Evolutionary conservation across 192 early-diverging fungal species (phyloP), one percentile per base, ranked within the genome.

Genomic region (Glomus cerebriforme): DNA sequence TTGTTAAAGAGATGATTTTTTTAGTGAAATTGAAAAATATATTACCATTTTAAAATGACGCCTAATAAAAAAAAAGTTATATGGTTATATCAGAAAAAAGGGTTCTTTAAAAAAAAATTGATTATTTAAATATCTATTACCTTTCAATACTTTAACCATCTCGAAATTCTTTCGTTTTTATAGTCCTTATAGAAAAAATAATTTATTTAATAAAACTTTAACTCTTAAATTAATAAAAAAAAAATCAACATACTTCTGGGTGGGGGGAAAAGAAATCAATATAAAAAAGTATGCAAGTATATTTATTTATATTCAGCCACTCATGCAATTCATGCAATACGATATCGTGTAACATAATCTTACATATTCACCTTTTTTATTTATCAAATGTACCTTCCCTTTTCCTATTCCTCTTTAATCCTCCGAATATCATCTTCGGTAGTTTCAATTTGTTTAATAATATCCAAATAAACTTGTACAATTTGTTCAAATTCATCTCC

Each of bases 401-500:
- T 12, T 43, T 43, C 39, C 10, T 43, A 8, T 10, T 43, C 12
- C 12, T 10, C 39, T 12, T 19, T 54, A 54, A 54, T 54, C 49
- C 49, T 54, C 7, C 17, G 5, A 54, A 54, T 54, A 54, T 65
- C 63, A 65, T 72, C 69, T 24, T 72, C 13, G 19, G n/a, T 27
- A 15, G 5, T 72, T 39, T 47, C 35, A 72, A 72, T 72, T 47
- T 72, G 43, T 72, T 72, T 72, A 39, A n/a, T 12, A 13, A 72
- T 37, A 27, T 39, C 10, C 26, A 9, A 37, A 26, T 72, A 72
- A 1, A 5, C 17, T 49, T 72, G 35, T 15, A 72, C 27, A 72
- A 72, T 72, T 72, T 72, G 39, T 29, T 72, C 69, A 72, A 72
- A 72, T 10, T 72, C 69, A 9, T 26, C 35, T 6, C 69, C 31